A percentile compares a stretch with the other conserved stretches of the same genome.
These are phyloP conservation scores for Mycocentrospora acerina DNA, from an alignment of 2,329 filamentous ascomycete species.

Conservation along the genomic window DNA sequence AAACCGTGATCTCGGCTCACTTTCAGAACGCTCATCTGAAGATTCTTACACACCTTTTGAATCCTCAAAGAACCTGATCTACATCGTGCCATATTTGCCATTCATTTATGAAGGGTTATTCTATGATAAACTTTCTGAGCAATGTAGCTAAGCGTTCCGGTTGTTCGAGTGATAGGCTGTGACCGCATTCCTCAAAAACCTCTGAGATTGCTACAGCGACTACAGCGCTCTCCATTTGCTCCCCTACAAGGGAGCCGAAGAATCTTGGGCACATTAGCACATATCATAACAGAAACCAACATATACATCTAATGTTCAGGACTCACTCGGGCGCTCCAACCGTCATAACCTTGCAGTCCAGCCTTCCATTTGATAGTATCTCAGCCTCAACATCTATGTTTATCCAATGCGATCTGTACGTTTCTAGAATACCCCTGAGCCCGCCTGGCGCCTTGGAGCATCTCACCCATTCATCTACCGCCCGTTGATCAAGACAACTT, in stretches of 20 bases:
- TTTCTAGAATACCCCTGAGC: constrained; percentile 19
- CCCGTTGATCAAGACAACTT: constrained; percentile 31
- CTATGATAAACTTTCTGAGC: constrained; percentile 15
- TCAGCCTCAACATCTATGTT: constrained; percentile 24
- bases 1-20: too few relatives aligned
- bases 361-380: constrained; percentile 15
- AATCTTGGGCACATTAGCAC: constrained; percentile 8
- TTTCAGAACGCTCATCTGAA: too few relatives aligned
- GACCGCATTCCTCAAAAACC: constrained; percentile 21
- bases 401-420: constrained; percentile 21
- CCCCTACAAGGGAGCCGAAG: constrained; percentile 18
- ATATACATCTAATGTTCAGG: background rate
- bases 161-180: constrained; percentile 20
- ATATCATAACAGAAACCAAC: too few relatives aligned
- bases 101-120: background rate
- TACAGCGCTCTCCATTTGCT: constrained; percentile 31
- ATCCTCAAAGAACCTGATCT: too few relatives aligned
- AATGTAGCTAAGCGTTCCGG: constrained; percentile 17
- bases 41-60: too few relatives aligned
- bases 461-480: constrained; percentile 21
- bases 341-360: constrained; percentile 22
- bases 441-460: constrained; percentile 22
- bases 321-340: constrained; percentile 23
- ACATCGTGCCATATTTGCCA: too few relatives aligned
- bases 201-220: constrained; percentile 32